phyloP scores from a whole-genome alignment of 805 yeast species.

The Starmerella sirachaensis region DNA sequence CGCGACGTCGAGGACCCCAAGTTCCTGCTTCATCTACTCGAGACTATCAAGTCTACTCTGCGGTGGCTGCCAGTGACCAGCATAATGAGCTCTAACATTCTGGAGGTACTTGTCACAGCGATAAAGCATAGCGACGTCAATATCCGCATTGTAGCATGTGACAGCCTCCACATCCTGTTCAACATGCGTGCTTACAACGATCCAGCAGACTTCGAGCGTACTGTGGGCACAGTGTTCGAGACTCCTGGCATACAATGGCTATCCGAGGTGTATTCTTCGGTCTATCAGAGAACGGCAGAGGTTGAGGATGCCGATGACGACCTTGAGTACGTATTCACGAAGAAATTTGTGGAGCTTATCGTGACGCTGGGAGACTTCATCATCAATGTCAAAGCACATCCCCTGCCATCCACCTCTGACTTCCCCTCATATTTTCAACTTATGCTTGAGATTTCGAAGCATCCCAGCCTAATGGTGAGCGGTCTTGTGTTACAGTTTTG shows the following conservation, averaged over 20 bases:
- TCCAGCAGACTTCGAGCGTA: conserved; percentile 57
- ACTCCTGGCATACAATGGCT: conserved; percentile 63
- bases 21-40: conserved; percentile 42
- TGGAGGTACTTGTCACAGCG: conserved; percentile 44
- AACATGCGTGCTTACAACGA: conserved; percentile 55
- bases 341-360: conserved; percentile 86
- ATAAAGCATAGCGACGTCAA: conserved; percentile 37
- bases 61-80: conserved; percentile 83
- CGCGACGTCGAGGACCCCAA: conserved; percentile 20
- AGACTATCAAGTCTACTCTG: conserved; percentile 76
- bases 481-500: conserved; percentile 88
- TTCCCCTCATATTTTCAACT: conserved; percentile 56
- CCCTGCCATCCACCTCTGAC: conserved; percentile 45
- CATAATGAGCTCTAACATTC: conserved; percentile 51
- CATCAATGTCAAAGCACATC: conserved; percentile 28
- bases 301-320: conserved; percentile 55
- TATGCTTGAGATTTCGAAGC: conserved; percentile 68
- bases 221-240: conserved; percentile 68
- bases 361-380: conserved; percentile 75
- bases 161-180: conserved; percentile 78
- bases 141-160: conserved; percentile 73
- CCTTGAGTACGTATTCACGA: conserved; percentile 62
- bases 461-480: conserved; percentile 77
- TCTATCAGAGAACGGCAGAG: conserved; percentile 24
- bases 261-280: conserved; percentile 40